A percentile compares a stretch with the other conserved stretches of the same genome.
Conservation (phyloP, 805 yeast species). For the Metschnikowia cubensis region DNA sequence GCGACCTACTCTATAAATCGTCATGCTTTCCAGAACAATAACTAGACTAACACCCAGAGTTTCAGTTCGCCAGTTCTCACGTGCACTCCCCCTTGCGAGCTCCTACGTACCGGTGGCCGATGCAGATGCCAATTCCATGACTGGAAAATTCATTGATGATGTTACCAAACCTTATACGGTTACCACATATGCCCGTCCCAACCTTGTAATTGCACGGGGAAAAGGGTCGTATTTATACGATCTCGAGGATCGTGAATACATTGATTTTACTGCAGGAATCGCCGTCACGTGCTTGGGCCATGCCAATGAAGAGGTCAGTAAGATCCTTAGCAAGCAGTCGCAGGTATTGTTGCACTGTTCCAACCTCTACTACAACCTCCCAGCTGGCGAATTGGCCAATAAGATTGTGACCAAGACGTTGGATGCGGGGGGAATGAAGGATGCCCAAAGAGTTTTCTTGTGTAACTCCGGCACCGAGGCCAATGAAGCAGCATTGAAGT, state of each 20-base stretch:
- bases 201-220: slow-evolving; percentile 74
- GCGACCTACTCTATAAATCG: not conserved
- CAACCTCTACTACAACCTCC: slow-evolving; percentile 78
- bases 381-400: slow-evolving; percentile 76
- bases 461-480: slow-evolving; percentile 62
- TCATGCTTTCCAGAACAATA: not conserved
- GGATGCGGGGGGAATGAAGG: slow-evolving; percentile 71
- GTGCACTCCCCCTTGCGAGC: not conserved
- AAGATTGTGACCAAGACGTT: slow-evolving; percentile 67
- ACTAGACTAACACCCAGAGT: not conserved
- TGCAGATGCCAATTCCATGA: slow-evolving; percentile 29
- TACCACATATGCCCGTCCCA: slow-evolving; percentile 78
- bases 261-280: slow-evolving; percentile 94
- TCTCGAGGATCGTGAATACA: slow-evolving; percentile 66
- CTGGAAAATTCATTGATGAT: slow-evolving; percentile 41
- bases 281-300: slow-evolving; percentile 97
- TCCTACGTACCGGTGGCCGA: slow-evolving; percentile 23
- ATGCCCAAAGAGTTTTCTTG: slow-evolving; percentile 69
- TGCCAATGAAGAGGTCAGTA: slow-evolving; percentile 67
- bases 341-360: slow-evolving; percentile 74
- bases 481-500: slow-evolving; percentile 56
- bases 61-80: not conserved
- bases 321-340: slow-evolving; percentile 70
- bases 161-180: slow-evolving; percentile 54
- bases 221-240: slow-evolving; percentile 80